Percentiles rank a stretch among this genome's conserved stretches.
phyloP scores from a whole-genome alignment of 768 basidiomycete genomes.

The Coprinellus aureogranulatus region DNA sequence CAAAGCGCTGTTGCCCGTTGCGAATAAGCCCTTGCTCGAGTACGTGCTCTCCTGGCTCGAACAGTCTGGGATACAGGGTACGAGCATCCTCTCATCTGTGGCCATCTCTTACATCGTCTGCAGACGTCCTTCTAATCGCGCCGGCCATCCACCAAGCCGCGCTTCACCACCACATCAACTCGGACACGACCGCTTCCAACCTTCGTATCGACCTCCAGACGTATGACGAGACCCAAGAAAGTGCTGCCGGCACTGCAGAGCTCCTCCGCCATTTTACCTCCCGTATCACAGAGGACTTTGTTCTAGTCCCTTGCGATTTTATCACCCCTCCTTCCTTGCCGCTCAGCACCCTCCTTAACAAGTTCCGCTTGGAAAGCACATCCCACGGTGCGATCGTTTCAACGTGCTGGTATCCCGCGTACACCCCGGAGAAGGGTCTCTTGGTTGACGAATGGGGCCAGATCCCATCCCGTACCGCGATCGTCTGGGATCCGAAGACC shows the following conservation, averaged over 20 bases:
- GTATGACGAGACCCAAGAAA: slow-evolving; percentile 70
- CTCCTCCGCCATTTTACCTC: slow-evolving; percentile 74
- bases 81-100: slow-evolving; percentile 13
- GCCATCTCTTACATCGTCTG: slow-evolving; percentile 10
- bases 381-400: slow-evolving; percentile 64
- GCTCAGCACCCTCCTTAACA: slow-evolving; percentile 69
- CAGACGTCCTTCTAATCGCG: slow-evolving; percentile 86
- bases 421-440: slow-evolving; percentile 50
- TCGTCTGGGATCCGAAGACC: slow-evolving; percentile 66
- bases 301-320: slow-evolving; percentile 89
- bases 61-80: slow-evolving; percentile 80
- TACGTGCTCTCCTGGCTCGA: slow-evolving; percentile 85
- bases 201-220: slow-evolving; percentile 77
- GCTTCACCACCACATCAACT: slow-evolving; percentile 83
- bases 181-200: slow-evolving; percentile 65
- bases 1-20: slow-evolving; percentile 85
- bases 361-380: slow-evolving; percentile 72
- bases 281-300: slow-evolving; percentile 81
- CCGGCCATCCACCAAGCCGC: slow-evolving; percentile 71
- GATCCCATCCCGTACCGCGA: slow-evolving; percentile 40
- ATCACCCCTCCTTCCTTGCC: slow-evolving; percentile 74
- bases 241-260: slow-evolving; percentile 66
- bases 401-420: slow-evolving; percentile 60
- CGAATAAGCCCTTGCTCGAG: slow-evolving; percentile 84
- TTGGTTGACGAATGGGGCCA: slow-evolving; percentile 69